Evolutionary conservation across 1,284 basidiomycete species (phyloP).

Genomic region (Trichosporon sp.): DNA sequence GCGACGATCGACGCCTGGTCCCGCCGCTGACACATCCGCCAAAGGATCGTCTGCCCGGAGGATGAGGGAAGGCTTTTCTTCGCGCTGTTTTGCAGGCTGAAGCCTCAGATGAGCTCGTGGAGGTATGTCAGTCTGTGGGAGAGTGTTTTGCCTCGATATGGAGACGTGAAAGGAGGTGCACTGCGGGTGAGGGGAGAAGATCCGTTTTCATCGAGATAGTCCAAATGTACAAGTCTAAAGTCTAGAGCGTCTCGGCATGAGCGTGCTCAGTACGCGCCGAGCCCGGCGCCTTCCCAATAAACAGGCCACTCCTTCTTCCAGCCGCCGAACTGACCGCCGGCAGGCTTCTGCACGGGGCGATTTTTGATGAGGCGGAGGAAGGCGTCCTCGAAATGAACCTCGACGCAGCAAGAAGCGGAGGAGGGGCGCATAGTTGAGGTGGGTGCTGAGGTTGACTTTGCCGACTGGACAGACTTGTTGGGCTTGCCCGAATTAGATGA

Average conservation of each 20-base stretch:
- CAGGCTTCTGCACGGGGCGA: background rate
- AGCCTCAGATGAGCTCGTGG: too few species aligned
- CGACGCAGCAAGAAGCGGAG: background rate
- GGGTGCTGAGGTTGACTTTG: background rate
- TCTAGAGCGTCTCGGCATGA: background rate
- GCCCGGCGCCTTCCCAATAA: constrained; percentile 22
- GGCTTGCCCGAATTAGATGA: background rate
- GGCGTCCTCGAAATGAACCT: constrained; percentile 7
- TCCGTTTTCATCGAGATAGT: background rate
- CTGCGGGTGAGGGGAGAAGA: background rate
- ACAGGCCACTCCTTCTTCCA: constrained; percentile 22
- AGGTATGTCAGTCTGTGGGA: background rate
- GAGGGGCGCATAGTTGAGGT: background rate
- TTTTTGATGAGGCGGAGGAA: constrained; percentile 2
- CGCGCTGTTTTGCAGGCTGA: too few species aligned
- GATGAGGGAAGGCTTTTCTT: too few species aligned
- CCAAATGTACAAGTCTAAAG: background rate
- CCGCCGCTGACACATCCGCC: background rate
- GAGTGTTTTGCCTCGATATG: too few species aligned
- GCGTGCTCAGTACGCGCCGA: constrained; percentile 1
- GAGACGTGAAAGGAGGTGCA: too few species aligned
- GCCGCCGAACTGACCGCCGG: background rate
- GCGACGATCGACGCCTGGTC: background rate
- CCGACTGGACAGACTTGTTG: background rate
- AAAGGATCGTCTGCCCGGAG: background rate